Conservation (phyloP, 495 filamentous ascomycete genomes). For the Bathelium albidoporum region DNA sequence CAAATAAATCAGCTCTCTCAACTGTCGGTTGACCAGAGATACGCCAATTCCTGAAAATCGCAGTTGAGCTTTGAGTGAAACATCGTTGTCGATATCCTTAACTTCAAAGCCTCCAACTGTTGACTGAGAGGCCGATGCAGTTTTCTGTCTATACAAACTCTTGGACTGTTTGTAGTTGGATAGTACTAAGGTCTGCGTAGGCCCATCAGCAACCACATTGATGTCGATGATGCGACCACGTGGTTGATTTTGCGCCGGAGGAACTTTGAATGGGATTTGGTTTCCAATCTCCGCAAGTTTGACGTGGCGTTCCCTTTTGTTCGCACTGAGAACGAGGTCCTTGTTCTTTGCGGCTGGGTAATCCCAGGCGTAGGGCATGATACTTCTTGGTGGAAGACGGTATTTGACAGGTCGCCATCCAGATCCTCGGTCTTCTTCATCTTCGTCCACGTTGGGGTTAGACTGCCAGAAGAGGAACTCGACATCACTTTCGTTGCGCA, state of each 20-base stretch:
- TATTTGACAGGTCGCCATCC: constrained; percentile 88
- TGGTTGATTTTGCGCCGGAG: constrained; percentile 44
- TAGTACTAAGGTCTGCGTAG: constrained; percentile 84
- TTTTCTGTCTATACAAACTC: constrained; percentile 86
- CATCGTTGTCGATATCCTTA: constrained; percentile 75
- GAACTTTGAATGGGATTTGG: constrained; percentile 75
- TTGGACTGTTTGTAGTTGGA: constrained; percentile 92
- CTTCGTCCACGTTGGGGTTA: constrained; percentile 67
- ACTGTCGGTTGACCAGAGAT: constrained; percentile 82
- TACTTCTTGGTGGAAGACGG: constrained; percentile 84
- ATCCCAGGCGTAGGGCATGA: constrained; percentile 99
- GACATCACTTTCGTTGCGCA: constrained; percentile 92
- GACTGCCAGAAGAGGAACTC: constrained; percentile 94
- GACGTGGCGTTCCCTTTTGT: constrained; percentile 75
- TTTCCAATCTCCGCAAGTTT: constrained; percentile 96
- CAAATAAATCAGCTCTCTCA: constrained; percentile 86
- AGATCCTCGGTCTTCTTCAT: constrained; percentile 64
- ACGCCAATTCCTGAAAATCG: constrained; percentile 84
- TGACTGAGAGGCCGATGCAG: constrained; percentile 41
- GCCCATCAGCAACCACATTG: constrained; percentile 88
- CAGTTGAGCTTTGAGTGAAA: constrained; percentile 80
- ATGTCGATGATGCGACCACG: constrained; percentile 82
- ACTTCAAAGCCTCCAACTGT: constrained; percentile 77
- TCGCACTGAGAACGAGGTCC: constrained; percentile 71
- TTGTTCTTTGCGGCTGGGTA: constrained; percentile 95